Percentiles rank a stretch among this genome's conserved stretches.
phyloP scores from a whole-genome alignment of 108 stramenopile species.

The Epithemia pelagica region DNA sequence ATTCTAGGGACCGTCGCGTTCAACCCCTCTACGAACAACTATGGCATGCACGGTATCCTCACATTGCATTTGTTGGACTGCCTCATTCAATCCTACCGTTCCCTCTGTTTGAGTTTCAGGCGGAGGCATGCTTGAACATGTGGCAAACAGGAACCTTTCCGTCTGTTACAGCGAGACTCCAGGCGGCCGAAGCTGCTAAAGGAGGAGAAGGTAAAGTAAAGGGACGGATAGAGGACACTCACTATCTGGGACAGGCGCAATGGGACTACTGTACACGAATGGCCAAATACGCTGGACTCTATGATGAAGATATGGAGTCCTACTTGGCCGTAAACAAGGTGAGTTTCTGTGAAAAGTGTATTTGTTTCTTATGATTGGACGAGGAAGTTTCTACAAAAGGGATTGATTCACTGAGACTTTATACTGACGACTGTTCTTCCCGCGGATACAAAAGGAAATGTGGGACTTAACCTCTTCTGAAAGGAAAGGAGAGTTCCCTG shows the following conservation, averaged over 20 bases:
- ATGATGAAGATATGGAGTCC: constrained; percentile 44
- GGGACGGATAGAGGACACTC: constrained; percentile 67
- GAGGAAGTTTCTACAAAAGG: no score
- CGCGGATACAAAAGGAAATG: background rate
- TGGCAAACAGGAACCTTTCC: constrained; percentile 27
- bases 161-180: constrained; percentile 25
- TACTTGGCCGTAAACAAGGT: constrained; percentile 71
- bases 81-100: constrained; percentile 85
- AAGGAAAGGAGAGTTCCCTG: constrained; percentile 8
- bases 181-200: constrained; percentile 43
- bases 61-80: constrained; percentile 79
- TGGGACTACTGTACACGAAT: constrained; percentile 74
- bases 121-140: constrained; percentile 48
- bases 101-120: constrained; percentile 85
- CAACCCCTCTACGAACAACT: constrained; percentile 78
- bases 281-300: constrained; percentile 50
- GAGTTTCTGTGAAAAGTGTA: background rate
- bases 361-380: no score
- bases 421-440: background rate
- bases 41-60: constrained; percentile 82
- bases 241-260: constrained; percentile 64
- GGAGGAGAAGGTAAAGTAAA: constrained; percentile 36
- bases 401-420: no score
- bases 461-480: background rate
- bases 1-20: constrained; percentile 60